Evolutionary conservation across 352 stramenopile genomes (phyloP), one percentile per base, ranked within the genome.

Genomic region (Phytophthora multivora): DNA sequence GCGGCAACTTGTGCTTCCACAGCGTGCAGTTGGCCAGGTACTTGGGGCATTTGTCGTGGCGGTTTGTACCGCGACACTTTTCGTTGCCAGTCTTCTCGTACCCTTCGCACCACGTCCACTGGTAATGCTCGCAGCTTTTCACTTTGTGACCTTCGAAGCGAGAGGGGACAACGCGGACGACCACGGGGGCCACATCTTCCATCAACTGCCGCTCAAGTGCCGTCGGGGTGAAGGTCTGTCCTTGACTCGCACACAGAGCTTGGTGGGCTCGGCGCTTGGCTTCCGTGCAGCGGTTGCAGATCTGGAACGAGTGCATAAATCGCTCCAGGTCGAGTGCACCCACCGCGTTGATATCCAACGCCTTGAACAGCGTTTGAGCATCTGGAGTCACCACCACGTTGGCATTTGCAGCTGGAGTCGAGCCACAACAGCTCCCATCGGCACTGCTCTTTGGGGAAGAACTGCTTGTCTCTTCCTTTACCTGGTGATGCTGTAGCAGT

Each of bases 271-370:
- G 79, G 8, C 85, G 81, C 54, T 94, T 94, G 25, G 77, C 67
- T 41, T 94, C 83, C 5, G 85, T 94, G 48, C 85, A 92, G 11
- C 85, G 85, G 64, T 94, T 94, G 66, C 83, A 94, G 59, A 94
- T 94, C 60, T 94, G 85, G 66, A 92, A 94, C 55, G 85, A 90
- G 62, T 70, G 86, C 80, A 91, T 90, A 51, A 94, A 94, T n/a
- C 53, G 66, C 48, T 94, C 83, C 3, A 94, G 57, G 26, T 88
- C 74, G 11, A 92, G 46, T 10, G 59, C 69, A 3, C 83, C 83
- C 5, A 59, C 55, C 2, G 38, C 50, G 8, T 73, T 80, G 35
- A 75, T 75, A 50, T 90, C 80, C 11, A 92, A 67, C 4, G 73
- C 62, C 45, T 77, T 77, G 61, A 92, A 92, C 18, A 89, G 50